Evolutionary conservation across 805 yeast genomes (phyloP), one percentile per base, ranked within the genome.

Genomic region (Ogataea ramenticola): DNA sequence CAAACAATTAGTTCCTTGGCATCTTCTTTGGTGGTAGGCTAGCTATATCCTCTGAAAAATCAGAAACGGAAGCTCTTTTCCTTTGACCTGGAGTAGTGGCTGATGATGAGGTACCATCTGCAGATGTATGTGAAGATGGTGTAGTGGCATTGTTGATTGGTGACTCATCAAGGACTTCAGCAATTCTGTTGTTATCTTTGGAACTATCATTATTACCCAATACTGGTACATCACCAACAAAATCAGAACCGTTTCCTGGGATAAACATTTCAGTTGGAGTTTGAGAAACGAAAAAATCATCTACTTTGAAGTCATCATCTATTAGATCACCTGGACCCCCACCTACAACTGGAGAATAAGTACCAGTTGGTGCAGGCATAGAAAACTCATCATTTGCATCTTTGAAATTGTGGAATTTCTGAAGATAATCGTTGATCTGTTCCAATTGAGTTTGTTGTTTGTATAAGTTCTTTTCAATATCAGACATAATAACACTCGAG

Each of bases 351-450:
- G 20, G 8, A 14, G 27, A 9, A 5, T 4, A 14, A 9, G 17
- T 14, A 16, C 33, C 24, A 16, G 24, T 10, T 10, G 20, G 4
- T 26, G 14, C 45, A 5, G 44, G 40, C 10, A 41, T 36, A 14
- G 43, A 41, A 21, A 39, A 42, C 6, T 27, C 43, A 15, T 42
- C 44, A 7, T 43, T 39, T 12, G 14, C 14, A 19, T 31, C 41
- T 11, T 42, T 38, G 14, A 12, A 36, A 27, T 24, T 22, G 12
- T 30, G 40, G 39, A 20, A 40, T 46, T 24, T 53, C 46, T 33
- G 70, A 39, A 75, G 67, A 80, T 80, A 75, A 47, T 77, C 80
- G 54, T 74, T 77, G 1, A 74, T 77, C 53, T 75, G 80, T 55
- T 67, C 75, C 43, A 77, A 66, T 3, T 78, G 70, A 47, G 68